Evolutionary conservation across 495 filamentous ascomycete genomes (phyloP).

Genomic region (Lindgomyces ingoldianus): DNA sequence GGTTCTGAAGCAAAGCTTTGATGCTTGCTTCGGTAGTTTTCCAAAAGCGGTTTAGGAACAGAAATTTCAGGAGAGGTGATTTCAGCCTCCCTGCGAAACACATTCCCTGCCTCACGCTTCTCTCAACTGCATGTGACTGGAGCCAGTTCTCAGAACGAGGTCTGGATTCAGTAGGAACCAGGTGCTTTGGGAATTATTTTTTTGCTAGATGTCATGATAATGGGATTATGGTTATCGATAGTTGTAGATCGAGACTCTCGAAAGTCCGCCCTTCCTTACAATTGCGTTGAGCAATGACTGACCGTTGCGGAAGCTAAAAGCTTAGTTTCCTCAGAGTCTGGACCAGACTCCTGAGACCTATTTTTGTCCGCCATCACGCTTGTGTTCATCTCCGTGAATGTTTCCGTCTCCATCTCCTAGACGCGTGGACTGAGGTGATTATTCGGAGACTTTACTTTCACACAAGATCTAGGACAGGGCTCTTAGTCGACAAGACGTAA

Average conservation of each 20-base stretch:
- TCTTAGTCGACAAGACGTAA: not conserved
- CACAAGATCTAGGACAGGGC: not conserved
- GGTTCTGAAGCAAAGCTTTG: not conserved
- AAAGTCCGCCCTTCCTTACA: too few species aligned
- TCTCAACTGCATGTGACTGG: not conserved
- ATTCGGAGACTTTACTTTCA: not conserved
- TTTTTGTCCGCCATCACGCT: not conserved
- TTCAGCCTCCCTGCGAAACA: not conserved
- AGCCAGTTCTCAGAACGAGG: not conserved
- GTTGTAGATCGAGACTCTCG: too few species aligned
- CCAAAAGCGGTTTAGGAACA: not conserved
- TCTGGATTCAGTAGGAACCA: too few species aligned
- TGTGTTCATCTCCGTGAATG: not conserved
- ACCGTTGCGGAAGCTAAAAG: too few species aligned
- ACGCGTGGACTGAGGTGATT: not conserved
- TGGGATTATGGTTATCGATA: too few species aligned
- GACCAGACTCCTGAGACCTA: not conserved
- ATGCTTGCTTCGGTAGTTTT: not conserved
- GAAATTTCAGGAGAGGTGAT: not conserved
- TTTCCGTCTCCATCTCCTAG: not conserved
- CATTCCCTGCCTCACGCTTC: not conserved
- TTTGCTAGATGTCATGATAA: too few species aligned
- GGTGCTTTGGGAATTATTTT: too few species aligned
- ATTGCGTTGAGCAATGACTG: too few species aligned
- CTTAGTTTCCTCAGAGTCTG: not conserved